Evolutionary conservation across 768 basidiomycete genomes (phyloP).

Genomic region (Suillus brevipes): DNA sequence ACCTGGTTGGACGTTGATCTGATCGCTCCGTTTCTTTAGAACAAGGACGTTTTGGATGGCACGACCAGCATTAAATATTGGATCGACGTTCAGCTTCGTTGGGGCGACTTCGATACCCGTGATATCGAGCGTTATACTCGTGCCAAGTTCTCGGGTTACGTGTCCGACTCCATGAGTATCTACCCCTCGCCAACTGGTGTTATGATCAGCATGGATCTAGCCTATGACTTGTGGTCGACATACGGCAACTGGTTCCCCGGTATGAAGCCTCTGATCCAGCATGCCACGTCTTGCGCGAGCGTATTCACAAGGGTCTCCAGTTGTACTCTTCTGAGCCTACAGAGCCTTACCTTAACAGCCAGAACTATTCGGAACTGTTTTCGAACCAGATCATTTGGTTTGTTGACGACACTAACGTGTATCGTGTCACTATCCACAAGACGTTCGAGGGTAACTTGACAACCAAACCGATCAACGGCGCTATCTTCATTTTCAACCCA

Average conservation of each 20-base stretch:
- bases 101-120: constrained; percentile 99
- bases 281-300: constrained; percentile 94
- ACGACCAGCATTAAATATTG: constrained; percentile 98
- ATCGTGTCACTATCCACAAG: constrained; percentile 98
- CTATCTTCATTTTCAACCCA: constrained; percentile 99
- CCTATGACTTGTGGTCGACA: constrained; percentile 97
- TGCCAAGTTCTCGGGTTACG: constrained; percentile 98
- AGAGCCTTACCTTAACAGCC: constrained; percentile 98
- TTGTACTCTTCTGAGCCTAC: constrained; percentile 99
- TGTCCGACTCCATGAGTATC: constrained; percentile 97
- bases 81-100: constrained; percentile 93
- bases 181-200: constrained; percentile 99
- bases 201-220: constrained; percentile 98
- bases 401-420: constrained; percentile 88
- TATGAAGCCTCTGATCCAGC: constrained; percentile 95
- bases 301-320: constrained; percentile 97
- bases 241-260: constrained; percentile 99
- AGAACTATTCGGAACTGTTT: constrained; percentile 95
- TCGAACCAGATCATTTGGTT: constrained; percentile 99
- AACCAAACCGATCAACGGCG: constrained; percentile 97
- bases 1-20: not conserved
- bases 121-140: constrained; percentile 99
- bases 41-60: constrained; percentile 95
- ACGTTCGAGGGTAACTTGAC: constrained; percentile 99
- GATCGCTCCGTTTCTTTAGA: constrained; percentile 41